phyloP scores from a whole-genome alignment of 2,329 filamentous ascomycete genomes.

The Xylaria sp. region DNA sequence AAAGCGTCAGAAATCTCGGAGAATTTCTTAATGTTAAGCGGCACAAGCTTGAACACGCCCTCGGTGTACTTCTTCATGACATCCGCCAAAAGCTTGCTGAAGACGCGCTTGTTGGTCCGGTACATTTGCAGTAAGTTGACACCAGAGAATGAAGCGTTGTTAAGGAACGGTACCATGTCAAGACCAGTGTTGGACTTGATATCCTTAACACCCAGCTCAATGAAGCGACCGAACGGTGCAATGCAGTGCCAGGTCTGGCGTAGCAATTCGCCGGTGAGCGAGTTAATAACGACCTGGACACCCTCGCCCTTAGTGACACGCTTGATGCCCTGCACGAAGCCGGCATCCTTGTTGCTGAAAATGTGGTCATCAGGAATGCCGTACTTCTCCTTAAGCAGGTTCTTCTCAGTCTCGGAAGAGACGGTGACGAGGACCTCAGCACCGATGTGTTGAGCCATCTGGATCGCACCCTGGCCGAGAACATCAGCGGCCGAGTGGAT shows the following conservation, averaged over 20 bases:
- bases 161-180: conserved; percentile 40
- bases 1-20: conserved; percentile 39
- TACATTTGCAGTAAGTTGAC: conserved; percentile 40
- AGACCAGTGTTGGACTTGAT: conserved; percentile 40
- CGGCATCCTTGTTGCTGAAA: conserved; percentile 38
- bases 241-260: conserved; percentile 40
- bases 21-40: conserved; percentile 37
- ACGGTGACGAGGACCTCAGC: conserved; percentile 37
- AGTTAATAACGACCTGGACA: conserved; percentile 37
- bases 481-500: conserved; percentile 38
- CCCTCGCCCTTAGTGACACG: conserved; percentile 36
- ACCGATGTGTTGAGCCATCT: conserved; percentile 37
- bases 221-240: conserved; percentile 38
- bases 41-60: conserved; percentile 37
- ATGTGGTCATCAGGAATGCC: conserved; percentile 36
- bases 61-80: conserved; percentile 34
- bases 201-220: conserved; percentile 39
- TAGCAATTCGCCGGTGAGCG: conserved; percentile 36
- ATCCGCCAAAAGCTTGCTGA: conserved; percentile 36
- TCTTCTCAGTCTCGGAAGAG: conserved; percentile 37
- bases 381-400: conserved; percentile 35
- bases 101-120: conserved; percentile 35
- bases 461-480: conserved; percentile 37
- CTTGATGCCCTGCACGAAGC: conserved; percentile 39
- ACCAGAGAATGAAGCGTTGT: conserved; percentile 38